Percentiles rank a stretch among this genome's conserved stretches.
Conservation (phyloP, 1,139 yeast genomes). For the Saccharomycopsis hybrid region DNA sequence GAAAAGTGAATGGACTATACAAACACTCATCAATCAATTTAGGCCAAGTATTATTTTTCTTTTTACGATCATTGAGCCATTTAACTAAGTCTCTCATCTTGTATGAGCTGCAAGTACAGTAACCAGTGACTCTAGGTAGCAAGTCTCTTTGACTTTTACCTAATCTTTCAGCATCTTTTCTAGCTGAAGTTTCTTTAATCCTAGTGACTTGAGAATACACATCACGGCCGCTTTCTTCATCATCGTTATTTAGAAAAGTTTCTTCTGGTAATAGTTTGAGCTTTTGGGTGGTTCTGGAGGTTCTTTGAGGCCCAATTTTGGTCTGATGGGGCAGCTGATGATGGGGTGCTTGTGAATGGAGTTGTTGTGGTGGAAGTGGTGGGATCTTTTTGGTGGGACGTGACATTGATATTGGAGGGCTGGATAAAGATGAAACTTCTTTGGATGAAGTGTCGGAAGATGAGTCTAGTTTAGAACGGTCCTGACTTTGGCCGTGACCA, state of each 20-base stretch:
- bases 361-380: not conserved
- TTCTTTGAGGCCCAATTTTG: conserved; percentile 72
- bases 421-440: no score
- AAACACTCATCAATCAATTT: conserved; percentile 89
- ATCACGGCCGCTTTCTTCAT: conserved; percentile 39
- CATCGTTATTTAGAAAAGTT: conserved; percentile 38
- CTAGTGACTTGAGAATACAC: conserved; percentile 79
- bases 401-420: no score
- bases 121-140: conserved; percentile 87
- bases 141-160: conserved; percentile 85
- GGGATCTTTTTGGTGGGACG: not conserved
- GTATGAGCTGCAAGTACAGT: conserved; percentile 91
- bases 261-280: conserved; percentile 83
- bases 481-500: no score
- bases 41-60: conserved; percentile 64
- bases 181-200: conserved; percentile 85
- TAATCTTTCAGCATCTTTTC: conserved; percentile 88
- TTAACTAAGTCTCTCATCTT: conserved; percentile 79
- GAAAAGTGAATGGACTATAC: conserved; percentile 76
- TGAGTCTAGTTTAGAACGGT: no score
- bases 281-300: conserved; percentile 83
- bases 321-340: not conserved
- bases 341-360: not conserved
- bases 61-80: conserved; percentile 77
- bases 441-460: no score